Percentiles rank a stretch among this genome's conserved stretches.
Evolutionary conservation across 345 rosid species (phyloP).

Genomic region (Ailanthus altissimus): DNA sequence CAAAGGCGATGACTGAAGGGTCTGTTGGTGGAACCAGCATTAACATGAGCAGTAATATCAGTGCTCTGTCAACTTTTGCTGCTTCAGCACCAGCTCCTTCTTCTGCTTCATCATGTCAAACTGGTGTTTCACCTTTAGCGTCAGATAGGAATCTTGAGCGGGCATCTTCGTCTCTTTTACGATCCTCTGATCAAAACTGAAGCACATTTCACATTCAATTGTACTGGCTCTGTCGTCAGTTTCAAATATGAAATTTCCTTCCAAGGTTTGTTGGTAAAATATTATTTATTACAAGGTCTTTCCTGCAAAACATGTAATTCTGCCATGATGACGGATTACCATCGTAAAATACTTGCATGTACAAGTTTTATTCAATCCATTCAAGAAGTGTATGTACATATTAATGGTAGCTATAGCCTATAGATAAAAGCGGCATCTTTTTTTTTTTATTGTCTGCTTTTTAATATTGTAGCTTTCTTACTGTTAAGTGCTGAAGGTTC

Average conservation of each 20-base stretch:
- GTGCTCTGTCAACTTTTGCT: conserved; percentile 30
- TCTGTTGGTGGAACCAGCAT: conserved; percentile 38
- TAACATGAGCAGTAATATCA: conserved; percentile 27
- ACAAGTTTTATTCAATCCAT: not conserved
- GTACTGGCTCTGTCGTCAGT: not conserved
- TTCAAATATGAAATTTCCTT: not conserved
- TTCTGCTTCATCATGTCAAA: conserved; percentile 32
- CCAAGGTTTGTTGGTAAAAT: not conserved
- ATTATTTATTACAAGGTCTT: not conserved
- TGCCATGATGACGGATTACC: not conserved
- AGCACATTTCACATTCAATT: not conserved
- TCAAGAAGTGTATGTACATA: not conserved
- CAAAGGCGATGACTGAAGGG: conserved; percentile 38
- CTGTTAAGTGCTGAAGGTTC: too few species aligned
- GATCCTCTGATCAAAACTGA: conserved; percentile 2
- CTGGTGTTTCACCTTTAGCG: conserved; percentile 22
- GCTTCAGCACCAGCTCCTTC: conserved; percentile 39
- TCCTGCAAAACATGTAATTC: not conserved
- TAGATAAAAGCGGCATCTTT: not conserved
- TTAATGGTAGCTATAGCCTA: not conserved
- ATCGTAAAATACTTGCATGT: not conserved
- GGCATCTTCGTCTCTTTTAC: conserved; percentile 27
- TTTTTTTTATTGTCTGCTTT: not conserved
- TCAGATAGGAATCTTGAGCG: conserved; percentile 26
- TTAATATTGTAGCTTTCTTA: not conserved